Percentiles rank a stretch among this genome's conserved stretches.
phyloP scores from a whole-genome alignment of 2,329 filamentous ascomycete genomes.

The Hypoxylon sp. region DNA sequence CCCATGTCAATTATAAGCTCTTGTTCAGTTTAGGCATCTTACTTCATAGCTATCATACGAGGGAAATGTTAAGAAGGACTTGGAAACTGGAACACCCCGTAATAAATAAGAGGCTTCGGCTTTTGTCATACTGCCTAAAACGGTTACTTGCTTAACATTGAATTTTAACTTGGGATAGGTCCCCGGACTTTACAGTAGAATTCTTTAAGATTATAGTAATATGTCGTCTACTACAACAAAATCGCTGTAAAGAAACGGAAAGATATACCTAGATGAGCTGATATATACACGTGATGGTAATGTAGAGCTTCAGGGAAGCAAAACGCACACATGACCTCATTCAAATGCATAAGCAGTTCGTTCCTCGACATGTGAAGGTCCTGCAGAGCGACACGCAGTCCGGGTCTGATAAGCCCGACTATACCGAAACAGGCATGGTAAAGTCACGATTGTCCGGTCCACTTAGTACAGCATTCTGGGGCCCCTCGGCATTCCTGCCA shows the following conservation, averaged over 20 bases:
- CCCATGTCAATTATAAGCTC: neutral
- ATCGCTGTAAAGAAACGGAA: constrained; percentile 3
- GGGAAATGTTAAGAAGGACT: neutral
- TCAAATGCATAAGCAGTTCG: constrained; percentile 23
- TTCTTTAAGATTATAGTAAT: neutral
- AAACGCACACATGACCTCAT: constrained; percentile 50
- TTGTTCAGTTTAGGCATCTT: neutral
- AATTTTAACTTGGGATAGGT: constrained; percentile 9
- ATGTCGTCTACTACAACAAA: neutral
- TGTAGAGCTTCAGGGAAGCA: constrained; percentile 4
- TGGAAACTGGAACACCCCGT: neutral
- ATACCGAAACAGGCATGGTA: constrained; percentile 32
- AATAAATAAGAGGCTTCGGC: constrained; percentile 15
- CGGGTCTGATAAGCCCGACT: constrained; percentile 19
- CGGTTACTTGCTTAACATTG: constrained; percentile 16
- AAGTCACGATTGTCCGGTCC: constrained; percentile 5
- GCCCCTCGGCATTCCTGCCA: constrained; percentile 53
- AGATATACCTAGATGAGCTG: neutral
- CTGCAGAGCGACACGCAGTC: constrained; percentile 13
- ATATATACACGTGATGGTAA: constrained; percentile 30
- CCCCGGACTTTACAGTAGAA: neutral
- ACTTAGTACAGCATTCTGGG: constrained; percentile 32
- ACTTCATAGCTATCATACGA: neutral
- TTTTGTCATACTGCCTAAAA: constrained; percentile 12
- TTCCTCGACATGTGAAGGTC: constrained; percentile 51